Conservation (phyloP, 2,329 filamentous ascomycete genomes). For the Microsporum audouinii region DNA sequence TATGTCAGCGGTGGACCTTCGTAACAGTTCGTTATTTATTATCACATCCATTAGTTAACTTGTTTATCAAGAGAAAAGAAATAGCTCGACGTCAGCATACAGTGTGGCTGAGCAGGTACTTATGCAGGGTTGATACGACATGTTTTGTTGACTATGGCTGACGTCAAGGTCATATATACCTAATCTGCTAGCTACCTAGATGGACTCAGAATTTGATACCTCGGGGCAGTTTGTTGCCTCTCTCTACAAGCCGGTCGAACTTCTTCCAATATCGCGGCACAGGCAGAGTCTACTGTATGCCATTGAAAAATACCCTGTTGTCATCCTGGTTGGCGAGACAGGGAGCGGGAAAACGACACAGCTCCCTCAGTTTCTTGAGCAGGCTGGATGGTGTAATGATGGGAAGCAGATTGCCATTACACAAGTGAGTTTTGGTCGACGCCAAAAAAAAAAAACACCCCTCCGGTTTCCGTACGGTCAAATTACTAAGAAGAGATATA, state of each 20-base stretch:
- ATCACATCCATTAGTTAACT: no score
- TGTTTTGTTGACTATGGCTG: no score
- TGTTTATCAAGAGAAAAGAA: no score
- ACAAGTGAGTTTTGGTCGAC: conserved; percentile 50
- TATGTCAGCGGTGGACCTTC: background rate
- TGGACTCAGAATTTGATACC: conserved; percentile 36
- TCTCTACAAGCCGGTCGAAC: conserved; percentile 69
- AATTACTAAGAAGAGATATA: conserved; percentile 28
- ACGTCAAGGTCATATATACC: background rate
- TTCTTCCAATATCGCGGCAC: conserved; percentile 80
- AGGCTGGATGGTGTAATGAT: conserved; percentile 76
- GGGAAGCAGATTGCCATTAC: conserved; percentile 79
- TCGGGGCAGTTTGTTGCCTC: conserved; percentile 55
- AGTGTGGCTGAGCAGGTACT: no score
- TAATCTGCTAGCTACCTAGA: conserved; percentile 12
- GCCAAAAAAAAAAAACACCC: background rate
- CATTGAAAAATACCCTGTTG: conserved; percentile 72
- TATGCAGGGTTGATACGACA: no score
- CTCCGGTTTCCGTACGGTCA: background rate
- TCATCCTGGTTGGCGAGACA: conserved; percentile 84
- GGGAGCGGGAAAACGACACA: conserved; percentile 95
- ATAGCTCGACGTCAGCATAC: background rate
- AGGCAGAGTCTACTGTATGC: conserved; percentile 70
- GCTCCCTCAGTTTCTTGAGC: conserved; percentile 79
- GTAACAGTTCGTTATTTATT: no score